Evolutionary conservation across 202 grass and related monocot species (phyloP), one percentile per base, ranked within the genome.

Genomic region (Elaeis oleifera): DNA sequence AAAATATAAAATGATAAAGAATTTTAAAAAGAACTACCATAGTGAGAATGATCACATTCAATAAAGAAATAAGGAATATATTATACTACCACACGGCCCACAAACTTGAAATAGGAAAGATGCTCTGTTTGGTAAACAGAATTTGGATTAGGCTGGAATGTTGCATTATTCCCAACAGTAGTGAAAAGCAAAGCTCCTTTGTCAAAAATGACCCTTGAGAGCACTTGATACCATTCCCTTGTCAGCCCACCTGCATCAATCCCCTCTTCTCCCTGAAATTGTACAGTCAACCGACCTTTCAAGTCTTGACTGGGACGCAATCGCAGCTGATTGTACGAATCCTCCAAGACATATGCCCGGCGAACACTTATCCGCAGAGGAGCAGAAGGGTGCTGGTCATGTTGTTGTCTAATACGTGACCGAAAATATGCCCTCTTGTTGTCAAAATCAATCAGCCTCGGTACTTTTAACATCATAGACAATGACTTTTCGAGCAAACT

Each of bases 251-350:
- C 95, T 9, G 95, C 95, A 94, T 99, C 95, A 75, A 99, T 99
- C 26, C 95, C 95, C 73, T 99, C 95, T 81, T 99, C 95, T 56
- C 85, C 95, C 87, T 99, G 95, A 80, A 99, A 99, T 69, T 99
- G 82, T 52, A 99, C 95, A 54, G 89, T 99, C 9, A 99, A 70
- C 50, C 89, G 86, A 48, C 95, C 88, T 72, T 99, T 99, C 63
- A 99, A 74, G 57, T 99, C 95, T 64, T 84, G 80, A 27, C 88
- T 85, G 51, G 88, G 86, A 18, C 95, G 89, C 95, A 99, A 87
- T 64, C 95, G 89, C 60, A 99, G 83, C 63, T 99, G 95, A 73
- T 99, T 99, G 78, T 99, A 99, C 0, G 95, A 99, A 56, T 94
- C 95, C 74, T 99, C 95, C 18, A 99, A 74, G 76, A 99, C 89